Conservation (phyloP, 2,329 filamentous ascomycete genomes). For the Aaosphaeria pasadenensis region DNA sequence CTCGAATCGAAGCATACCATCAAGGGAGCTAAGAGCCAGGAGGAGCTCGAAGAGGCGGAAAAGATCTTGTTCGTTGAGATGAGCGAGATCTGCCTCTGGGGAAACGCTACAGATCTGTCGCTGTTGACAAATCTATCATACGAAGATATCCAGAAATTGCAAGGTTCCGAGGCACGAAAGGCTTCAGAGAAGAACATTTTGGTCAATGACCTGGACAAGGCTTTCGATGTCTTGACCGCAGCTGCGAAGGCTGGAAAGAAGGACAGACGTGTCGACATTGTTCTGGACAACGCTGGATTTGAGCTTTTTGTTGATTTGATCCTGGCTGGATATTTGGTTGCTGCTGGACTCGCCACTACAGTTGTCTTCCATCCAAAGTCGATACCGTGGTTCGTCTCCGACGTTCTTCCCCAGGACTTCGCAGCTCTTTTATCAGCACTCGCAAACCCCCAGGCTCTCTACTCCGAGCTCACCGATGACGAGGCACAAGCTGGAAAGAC, state of each 20-base stretch:
- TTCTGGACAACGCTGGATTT: slow-evolving; percentile 96
- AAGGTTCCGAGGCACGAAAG: slow-evolving; percentile 84
- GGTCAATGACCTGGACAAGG: slow-evolving; percentile 74
- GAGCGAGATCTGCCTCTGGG: slow-evolving; percentile 96
- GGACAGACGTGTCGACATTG: slow-evolving; percentile 82
- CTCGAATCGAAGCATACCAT: slow-evolving; percentile 54
- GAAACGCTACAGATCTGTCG: slow-evolving; percentile 91
- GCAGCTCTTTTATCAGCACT: slow-evolving; percentile 75
- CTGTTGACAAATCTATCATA: slow-evolving; percentile 87
- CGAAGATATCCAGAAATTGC: slow-evolving; percentile 94
- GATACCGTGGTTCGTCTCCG: slow-evolving; percentile 97
- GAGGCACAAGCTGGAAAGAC: slow-evolving; percentile 52
- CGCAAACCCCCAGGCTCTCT: slow-evolving; percentile 74
- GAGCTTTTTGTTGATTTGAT: slow-evolving; percentile 95
- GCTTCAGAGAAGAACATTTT: slow-evolving; percentile 88
- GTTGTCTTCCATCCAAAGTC: slow-evolving; percentile 90
- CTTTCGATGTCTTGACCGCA: slow-evolving; percentile 66
- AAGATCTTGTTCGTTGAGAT: slow-evolving; percentile 83
- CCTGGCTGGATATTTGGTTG: slow-evolving; percentile 83
- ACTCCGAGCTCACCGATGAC: slow-evolving; percentile 70
- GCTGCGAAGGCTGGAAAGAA: slow-evolving; percentile 61
- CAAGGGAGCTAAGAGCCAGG: slow-evolving; percentile 42
- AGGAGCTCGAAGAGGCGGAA: slow-evolving; percentile 64
- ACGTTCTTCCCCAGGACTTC: slow-evolving; percentile 87
- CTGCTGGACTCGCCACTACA: slow-evolving; percentile 78